Conservation (phyloP, 2,329 filamentous ascomycete species). For the Dothistroma pini region DNA sequence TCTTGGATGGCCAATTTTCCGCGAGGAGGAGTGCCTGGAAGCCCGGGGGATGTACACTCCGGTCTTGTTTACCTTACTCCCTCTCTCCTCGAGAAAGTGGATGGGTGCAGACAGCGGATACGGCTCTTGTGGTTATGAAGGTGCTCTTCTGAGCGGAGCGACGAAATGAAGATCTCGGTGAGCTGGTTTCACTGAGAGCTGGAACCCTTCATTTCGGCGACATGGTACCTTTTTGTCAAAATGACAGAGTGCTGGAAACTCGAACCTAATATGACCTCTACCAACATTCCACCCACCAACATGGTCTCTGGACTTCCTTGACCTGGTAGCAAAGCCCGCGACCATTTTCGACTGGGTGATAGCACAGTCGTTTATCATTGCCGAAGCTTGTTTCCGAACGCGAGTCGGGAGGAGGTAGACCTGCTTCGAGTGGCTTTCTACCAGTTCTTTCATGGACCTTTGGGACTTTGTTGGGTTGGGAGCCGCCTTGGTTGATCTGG, state of each 20-base stretch:
- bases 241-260: neutral
- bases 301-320: neutral
- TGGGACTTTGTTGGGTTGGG: neutral
- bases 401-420: slow-evolving; percentile 36
- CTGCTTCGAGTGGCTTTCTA: slow-evolving; percentile 28
- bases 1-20: slow-evolving; percentile 14
- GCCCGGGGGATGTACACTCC: slow-evolving; percentile 22
- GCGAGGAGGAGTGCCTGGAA: slow-evolving; percentile 18
- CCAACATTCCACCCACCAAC: slow-evolving; percentile 9
- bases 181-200: slow-evolving; percentile 12
- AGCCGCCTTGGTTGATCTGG: slow-evolving; percentile 25
- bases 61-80: slow-evolving; percentile 13
- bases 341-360: neutral
- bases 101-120: slow-evolving; percentile 22
- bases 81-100: neutral
- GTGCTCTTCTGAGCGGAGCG: slow-evolving; percentile 12
- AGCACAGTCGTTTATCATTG: neutral
- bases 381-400: slow-evolving; percentile 32
- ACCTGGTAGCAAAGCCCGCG: neutral
- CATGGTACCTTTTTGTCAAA: neutral
- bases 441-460: slow-evolving; percentile 2
- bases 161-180: slow-evolving; percentile 15
- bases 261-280: slow-evolving; percentile 22
- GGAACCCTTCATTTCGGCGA: slow-evolving; percentile 14
- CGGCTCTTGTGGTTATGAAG: slow-evolving; percentile 23